Conservation (phyloP, 768 basidiomycete species). For the Agaricus sinodeliciosus region DNA sequence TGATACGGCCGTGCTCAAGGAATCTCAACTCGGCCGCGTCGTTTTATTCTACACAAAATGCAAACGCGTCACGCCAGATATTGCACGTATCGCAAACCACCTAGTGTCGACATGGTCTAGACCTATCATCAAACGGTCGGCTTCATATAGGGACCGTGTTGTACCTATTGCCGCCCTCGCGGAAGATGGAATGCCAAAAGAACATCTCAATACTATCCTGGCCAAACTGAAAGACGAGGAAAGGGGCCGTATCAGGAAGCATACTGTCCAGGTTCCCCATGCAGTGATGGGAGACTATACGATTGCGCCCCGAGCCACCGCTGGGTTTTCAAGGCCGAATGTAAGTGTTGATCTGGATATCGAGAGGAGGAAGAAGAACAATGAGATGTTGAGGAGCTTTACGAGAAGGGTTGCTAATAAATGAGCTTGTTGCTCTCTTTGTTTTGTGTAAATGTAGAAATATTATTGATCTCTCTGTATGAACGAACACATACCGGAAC, state of each 20-base stretch:
- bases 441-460: not conserved
- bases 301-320: conserved; percentile 60
- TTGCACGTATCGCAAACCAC: conserved; percentile 74
- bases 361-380: conserved; percentile 66
- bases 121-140: conserved; percentile 86
- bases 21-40: conserved; percentile 83
- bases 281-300: conserved; percentile 72
- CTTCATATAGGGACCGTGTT: conserved; percentile 71
- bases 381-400: conserved; percentile 63
- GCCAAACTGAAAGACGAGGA: conserved; percentile 63
- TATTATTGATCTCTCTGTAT: too few relatives aligned
- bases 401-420: conserved; percentile 40
- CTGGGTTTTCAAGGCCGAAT: conserved; percentile 44
- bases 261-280: conserved; percentile 81
- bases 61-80: conserved; percentile 79
- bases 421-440: conserved; percentile 6
- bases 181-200: conserved; percentile 29
- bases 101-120: conserved; percentile 85
- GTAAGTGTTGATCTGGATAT: conserved; percentile 67
- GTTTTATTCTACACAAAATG: conserved; percentile 95
- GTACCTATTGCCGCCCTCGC: conserved; percentile 50
- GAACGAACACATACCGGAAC: too few relatives aligned
- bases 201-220: conserved; percentile 63
- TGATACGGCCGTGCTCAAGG: conserved; percentile 84
- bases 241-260: conserved; percentile 63